phyloP scores from a whole-genome alignment of 2,329 filamentous ascomycete genomes.

The Cytospora mali region DNA sequence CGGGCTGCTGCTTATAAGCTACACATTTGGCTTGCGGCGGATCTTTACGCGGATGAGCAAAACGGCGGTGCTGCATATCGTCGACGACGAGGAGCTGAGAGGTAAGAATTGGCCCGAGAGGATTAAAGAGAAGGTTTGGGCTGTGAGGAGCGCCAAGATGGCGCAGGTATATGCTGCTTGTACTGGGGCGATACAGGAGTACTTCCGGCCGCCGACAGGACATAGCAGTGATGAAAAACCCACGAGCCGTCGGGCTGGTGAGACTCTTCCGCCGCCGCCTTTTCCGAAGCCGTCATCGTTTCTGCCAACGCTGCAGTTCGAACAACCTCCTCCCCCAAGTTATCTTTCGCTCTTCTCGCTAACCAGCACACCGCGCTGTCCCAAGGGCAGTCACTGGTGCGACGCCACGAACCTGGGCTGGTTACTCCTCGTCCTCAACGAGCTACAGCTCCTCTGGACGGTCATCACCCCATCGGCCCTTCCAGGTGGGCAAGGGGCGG shows the following conservation, averaged over 20 bases:
- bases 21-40: conserved; percentile 52
- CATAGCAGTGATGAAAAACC: not conserved
- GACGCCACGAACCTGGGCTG: conserved; percentile 57
- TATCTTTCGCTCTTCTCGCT: conserved; percentile 34
- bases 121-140: conserved; percentile 52
- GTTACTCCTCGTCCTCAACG: conserved; percentile 54
- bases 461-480: conserved; percentile 41
- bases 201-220: conserved; percentile 37
- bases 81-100: conserved; percentile 46
- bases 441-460: conserved; percentile 47
- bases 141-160: conserved; percentile 51
- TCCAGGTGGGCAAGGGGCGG: not conserved
- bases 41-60: conserved; percentile 55
- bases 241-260: not conserved
- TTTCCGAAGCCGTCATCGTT: not conserved
- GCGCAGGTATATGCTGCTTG: conserved; percentile 54
- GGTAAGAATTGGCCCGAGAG: conserved; percentile 50
- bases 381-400: conserved; percentile 52
- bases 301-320: not conserved
- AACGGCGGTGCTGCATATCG: conserved; percentile 49
- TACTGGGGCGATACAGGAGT: conserved; percentile 47
- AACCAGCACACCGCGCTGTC: conserved; percentile 49
- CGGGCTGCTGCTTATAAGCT: conserved; percentile 55
- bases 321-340: not conserved
- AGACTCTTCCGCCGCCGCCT: not conserved